Base-by-base conservation (phyloP, 176 grass and related monocot genomes). In the Aegilops speltoides region DNA sequence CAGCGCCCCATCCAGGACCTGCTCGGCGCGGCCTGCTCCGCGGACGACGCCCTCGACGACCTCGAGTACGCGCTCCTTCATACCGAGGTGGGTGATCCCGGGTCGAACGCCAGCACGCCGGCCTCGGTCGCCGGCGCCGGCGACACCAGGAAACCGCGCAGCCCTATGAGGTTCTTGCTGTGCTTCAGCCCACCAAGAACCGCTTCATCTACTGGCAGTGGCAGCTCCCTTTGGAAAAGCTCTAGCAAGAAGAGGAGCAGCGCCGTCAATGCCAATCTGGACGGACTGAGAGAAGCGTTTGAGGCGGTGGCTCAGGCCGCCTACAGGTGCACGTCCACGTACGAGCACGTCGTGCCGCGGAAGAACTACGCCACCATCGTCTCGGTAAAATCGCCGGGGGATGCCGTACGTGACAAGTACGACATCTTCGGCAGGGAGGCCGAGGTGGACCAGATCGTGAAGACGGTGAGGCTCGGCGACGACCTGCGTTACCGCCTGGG, bases 141-240 rank as follows among this genome's bases (percentile, higher is more conserved):
- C 8, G 82, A 15, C 11, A 25, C 68, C 15, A 64, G 62, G 62
- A 86, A 82, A 63, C 83, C 88, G 13, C 83, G 78, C 25, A 89
- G 88, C 50, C 83, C 88, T 38, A 71, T 89, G 20, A 48, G 78
- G 78, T 89, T 86, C 50, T 10, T 86, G 17, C 71, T 86, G 32
- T 89, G 88, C 70, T 89, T 89, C 48, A 89, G 83, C 62, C 83
- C 88, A 33, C 83, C 88, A 3, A 61, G 78, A 23, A 77, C 1
- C 7, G 8, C 62, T 2, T 61, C 20, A 3, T 61, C 15, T 2
- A 2, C 34, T 20, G 34, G 72, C 19, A n/a, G 66, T 20, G 33
- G 62, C 19, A n/a, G 66, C 37, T 23, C 20, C 14, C 48, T 8
- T 60, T 50, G 83, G 19, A 89, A 2, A 11, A 50, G 22, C 83